Base-by-base conservation (phyloP, 2,329 filamentous ascomycete genomes). In the Penicillium sp. region DNA sequence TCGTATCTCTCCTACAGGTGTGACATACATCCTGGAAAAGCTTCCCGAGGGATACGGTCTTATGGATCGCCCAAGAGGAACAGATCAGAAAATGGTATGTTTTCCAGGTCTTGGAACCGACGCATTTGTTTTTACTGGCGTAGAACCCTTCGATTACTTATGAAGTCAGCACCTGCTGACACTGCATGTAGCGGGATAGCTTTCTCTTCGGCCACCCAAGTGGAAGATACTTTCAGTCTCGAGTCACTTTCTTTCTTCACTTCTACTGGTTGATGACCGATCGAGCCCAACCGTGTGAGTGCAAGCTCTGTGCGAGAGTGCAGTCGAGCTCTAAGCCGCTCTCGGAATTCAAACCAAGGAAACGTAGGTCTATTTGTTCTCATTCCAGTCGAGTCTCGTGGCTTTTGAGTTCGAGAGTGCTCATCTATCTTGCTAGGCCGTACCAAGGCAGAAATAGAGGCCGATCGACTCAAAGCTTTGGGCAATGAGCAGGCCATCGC, bases 181-280 rank as follows among this genome's bases (percentile, higher is more conserved):
- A 11, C 4, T 18, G 8, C 9, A 6, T 5, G 18, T 62, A 78
- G 60, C 57, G 73, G 7, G 81, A 83, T 59, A 73, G 74, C 43
- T 81, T 77, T 47, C 64, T 83, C 0, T 83, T 72, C 47, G 81
- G 81, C 0, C 79, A 84, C 59, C 79, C 78, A 0, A 63, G 65
- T 6, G 72, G 73, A 6, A 66, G 67, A 41, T 66, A 63, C 12
- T 83, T 78, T 47, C 73, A 80, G 39, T 83, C 80, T 0, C 71
- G 75, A 0, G 71, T 72, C 18, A 66, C 74, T 4, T 82, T 82
- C 54, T 79, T 73, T 42, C 74, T 75, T 0, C 81, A 84, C 50
- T 83, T 84, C 59, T 65, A 73, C 43, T 72, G 75, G 59, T 59
- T 83, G 25, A 80, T 82, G 74, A 70, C 73, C 11, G 69, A 73